Percentiles rank a stretch among this genome's conserved stretches.
Conservation (phyloP, 176 grass and related monocot species). For the Carex littledalei region DNA sequence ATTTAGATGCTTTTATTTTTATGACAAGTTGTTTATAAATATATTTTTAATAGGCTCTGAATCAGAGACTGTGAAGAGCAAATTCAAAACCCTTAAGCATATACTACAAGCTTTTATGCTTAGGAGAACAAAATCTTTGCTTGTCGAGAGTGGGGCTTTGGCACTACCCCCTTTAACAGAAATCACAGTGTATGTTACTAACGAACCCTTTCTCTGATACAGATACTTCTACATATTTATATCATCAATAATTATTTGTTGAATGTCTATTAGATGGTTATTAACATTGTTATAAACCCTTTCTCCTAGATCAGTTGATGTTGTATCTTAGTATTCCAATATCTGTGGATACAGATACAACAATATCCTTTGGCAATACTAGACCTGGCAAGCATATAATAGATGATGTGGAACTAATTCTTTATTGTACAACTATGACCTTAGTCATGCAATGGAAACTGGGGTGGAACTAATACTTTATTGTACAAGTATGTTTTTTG, state of each 20-base stretch:
- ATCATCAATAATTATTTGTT: conserved; percentile 23
- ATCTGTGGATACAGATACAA: neutral
- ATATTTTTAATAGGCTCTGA: conserved; percentile 48
- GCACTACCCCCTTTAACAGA: conserved; percentile 76
- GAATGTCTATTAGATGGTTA: neutral
- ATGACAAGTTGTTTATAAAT: conserved; percentile 3
- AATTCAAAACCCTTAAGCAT: conserved; percentile 80
- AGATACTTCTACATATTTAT: neutral
- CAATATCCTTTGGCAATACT: neutral
- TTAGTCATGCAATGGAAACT: neutral
- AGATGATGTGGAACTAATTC: neutral
- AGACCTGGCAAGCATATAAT: neutral
- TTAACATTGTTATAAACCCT: neutral
- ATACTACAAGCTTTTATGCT: conserved; percentile 92
- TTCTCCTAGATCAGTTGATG: neutral
- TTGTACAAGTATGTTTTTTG: neutral
- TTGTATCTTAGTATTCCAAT: neutral
- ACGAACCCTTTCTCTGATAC: neutral
- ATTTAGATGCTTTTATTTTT: neutral
- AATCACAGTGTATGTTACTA: conserved; percentile 66
- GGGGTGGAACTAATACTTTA: neutral
- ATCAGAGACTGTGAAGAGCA: conserved; percentile 44
- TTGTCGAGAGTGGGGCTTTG: conserved; percentile 65
- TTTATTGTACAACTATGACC: neutral
- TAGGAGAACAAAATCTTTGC: conserved; percentile 66